These are phyloP conservation scores for Aureobasidium namibiae DNA, from an alignment of 2,329 filamentous ascomycete species.

Conservation along the genomic window DNA sequence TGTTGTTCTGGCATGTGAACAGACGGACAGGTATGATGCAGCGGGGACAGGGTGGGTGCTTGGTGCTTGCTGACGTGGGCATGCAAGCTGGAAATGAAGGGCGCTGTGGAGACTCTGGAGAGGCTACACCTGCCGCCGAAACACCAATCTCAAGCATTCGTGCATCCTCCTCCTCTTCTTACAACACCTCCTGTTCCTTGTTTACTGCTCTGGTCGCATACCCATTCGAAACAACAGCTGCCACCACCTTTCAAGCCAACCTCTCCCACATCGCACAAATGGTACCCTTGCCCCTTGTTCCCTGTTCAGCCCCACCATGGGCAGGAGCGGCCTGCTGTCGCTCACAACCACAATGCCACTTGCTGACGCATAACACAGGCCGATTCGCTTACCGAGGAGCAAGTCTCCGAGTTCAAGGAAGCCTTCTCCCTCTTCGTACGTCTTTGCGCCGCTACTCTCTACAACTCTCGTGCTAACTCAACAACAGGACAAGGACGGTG, in stretches of 20 bases:
- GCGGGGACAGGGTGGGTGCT: not conserved
- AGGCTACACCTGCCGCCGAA: no score
- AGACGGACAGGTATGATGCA: not conserved
- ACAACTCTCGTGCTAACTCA: not conserved
- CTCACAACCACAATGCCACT: not conserved
- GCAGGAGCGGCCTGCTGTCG: constrained; percentile 5
- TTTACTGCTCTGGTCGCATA: not conserved
- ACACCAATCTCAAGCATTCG: constrained; percentile 5
- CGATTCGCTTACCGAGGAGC: constrained; percentile 97
- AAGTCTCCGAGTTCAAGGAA: constrained; percentile 99
- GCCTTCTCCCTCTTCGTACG: constrained; percentile 99
- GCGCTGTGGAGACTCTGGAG: no score
- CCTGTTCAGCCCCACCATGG: constrained; percentile 18
- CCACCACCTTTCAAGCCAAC: not conserved
- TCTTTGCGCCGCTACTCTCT: constrained; percentile 23
- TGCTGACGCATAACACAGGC: constrained; percentile 50
- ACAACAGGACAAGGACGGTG: constrained; percentile 48
- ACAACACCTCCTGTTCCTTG: not conserved
- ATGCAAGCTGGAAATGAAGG: no score
- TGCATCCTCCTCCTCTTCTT: not conserved
- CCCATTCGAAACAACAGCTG: not conserved
- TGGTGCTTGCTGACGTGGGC: constrained; percentile 3
- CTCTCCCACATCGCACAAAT: constrained; percentile 17
- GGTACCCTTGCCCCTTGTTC: constrained; percentile 17
- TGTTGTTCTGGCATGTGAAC: not conserved